phyloP scores from a whole-genome alignment of 192 early-diverging fungal species.

The Entomortierella chlamydospora region DNA sequence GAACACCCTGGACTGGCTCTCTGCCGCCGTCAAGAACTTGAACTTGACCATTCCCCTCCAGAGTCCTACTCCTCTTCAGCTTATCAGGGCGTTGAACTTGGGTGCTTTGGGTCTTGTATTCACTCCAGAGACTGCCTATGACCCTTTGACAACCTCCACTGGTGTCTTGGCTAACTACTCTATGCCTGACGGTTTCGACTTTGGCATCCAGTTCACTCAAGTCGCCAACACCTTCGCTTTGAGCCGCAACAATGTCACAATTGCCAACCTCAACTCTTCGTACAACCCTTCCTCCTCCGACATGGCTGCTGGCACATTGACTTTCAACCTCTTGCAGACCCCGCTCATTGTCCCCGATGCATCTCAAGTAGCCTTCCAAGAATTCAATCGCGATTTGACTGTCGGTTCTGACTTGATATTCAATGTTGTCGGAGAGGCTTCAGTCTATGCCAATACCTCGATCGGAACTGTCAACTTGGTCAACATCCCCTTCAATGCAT shows the following conservation, averaged over 20 bases:
- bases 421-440: conserved; percentile 46
- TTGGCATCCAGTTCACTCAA: conserved; percentile 51
- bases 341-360: conserved; percentile 46
- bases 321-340: conserved; percentile 47
- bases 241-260: conserved; percentile 19
- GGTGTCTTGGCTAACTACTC: conserved; percentile 52
- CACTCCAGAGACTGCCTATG: conserved; percentile 49
- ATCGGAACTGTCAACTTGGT: conserved; percentile 59
- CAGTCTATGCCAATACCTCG: conserved; percentile 55
- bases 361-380: conserved; percentile 48
- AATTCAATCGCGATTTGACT: conserved; percentile 58
- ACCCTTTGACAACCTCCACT: conserved; percentile 51
- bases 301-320: conserved; percentile 45
- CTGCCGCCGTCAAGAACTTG: conserved; percentile 35
- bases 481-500: conserved; percentile 59
- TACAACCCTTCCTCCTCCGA: conserved; percentile 48
- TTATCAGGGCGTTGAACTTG: conserved; percentile 61
- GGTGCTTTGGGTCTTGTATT: conserved; percentile 61
- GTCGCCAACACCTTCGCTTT: conserved; percentile 47
- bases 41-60: conserved; percentile 56
- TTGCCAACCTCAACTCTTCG: conserved; percentile 46
- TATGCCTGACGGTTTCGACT: conserved; percentile 64
- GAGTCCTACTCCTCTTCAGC: conserved; percentile 40
- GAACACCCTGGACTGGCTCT: conserved; percentile 56
- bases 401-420: conserved; percentile 25